Evolutionary conservation across 1,284 basidiomycete genomes (phyloP), one percentile per base, ranked within the genome.

Genomic region (Mycocalia duriaeana): DNA sequence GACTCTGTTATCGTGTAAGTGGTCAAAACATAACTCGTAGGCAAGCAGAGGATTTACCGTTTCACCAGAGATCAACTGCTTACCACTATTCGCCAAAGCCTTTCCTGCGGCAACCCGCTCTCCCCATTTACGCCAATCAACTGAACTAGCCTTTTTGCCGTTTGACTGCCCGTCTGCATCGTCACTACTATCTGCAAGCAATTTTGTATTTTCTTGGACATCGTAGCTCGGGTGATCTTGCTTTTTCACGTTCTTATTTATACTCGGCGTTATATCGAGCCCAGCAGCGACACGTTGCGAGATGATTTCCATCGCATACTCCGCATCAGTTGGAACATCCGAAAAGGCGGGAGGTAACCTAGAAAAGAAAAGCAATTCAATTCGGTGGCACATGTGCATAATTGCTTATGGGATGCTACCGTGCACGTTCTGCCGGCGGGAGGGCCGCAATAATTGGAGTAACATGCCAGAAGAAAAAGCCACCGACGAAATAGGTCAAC

Each of bases 251-350:
- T 42, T 42, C 47, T 49, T 50, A 18, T 28, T 45, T 25, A 53
- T 59, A 11, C 57, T 47, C 4, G 71, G 66, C 26, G 57, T 60
- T 19, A 80, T 57, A 31, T 71, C 66, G 38, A 81, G 65, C 11
- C 83, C 82, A 24, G 70, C 65, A 28, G 77, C 72, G 8, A 85
- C 71, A 3, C 84, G 75, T 49, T 73, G 69, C 1, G 81, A 75
- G 28, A 86, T 84, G 8, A 86, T 57, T 25, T 81, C 74, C 77
- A 85, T 84, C 1, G 84, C 82, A 55, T 81, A 73, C 46, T 86
- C 81, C 2, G 78, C 73, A 56, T 87, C 82, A 4, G 81, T 85
- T 0, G 82, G 82, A 5, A 75, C 74, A 49, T 77, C 71, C 22
- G 54, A 53, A 40, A 85, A 70, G 3, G 70, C 64, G 4, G 70